These are phyloP conservation scores for Beverwykella pulmonaria DNA, from an alignment of 495 filamentous ascomycete species.

Conservation along the genomic window DNA sequence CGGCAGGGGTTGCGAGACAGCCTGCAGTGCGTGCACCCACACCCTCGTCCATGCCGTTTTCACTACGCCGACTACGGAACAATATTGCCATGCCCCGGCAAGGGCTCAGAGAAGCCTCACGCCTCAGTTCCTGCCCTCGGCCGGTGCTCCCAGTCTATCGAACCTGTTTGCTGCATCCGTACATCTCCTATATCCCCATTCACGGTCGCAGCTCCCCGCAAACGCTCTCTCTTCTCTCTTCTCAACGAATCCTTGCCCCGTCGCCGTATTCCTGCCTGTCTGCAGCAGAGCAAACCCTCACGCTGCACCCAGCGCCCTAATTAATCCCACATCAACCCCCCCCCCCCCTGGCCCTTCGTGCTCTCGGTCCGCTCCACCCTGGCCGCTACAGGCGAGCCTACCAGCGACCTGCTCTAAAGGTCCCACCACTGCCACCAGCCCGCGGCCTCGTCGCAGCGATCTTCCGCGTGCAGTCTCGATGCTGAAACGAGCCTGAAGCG, in stretches of 20 bases:
- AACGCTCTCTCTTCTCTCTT: too few relatives aligned
- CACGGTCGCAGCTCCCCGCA: too few relatives aligned
- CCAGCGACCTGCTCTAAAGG: constrained; percentile 30
- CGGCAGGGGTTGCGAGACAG: neutral
- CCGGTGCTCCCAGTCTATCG: neutral
- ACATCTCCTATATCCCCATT: too few relatives aligned
- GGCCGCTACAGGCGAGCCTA: constrained; percentile 8
- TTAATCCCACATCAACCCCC: too few relatives aligned
- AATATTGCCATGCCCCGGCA: neutral
- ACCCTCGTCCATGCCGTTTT: neutral
- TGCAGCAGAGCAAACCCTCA: too few relatives aligned
- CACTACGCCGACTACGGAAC: neutral
- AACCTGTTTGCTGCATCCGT: neutral
- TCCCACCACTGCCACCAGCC: constrained; percentile 24
- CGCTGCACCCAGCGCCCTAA: too few relatives aligned
- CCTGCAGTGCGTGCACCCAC: neutral
- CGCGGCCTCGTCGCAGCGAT: constrained; percentile 33
- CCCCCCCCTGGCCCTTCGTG: neutral
- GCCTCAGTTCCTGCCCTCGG: neutral
- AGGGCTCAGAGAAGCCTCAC: neutral
- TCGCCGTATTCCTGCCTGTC: too few relatives aligned
- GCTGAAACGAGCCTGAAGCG: constrained; percentile 42
- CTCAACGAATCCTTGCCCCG: too few relatives aligned
- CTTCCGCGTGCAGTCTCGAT: constrained; percentile 33
- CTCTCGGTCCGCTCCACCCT: constrained; percentile 21